A percentile compares a stretch with the other conserved stretches of the same genome.
These are phyloP conservation scores for Apodospora peruviana DNA, from an alignment of 495 filamentous ascomycete genomes.

Conservation along the genomic window DNA sequence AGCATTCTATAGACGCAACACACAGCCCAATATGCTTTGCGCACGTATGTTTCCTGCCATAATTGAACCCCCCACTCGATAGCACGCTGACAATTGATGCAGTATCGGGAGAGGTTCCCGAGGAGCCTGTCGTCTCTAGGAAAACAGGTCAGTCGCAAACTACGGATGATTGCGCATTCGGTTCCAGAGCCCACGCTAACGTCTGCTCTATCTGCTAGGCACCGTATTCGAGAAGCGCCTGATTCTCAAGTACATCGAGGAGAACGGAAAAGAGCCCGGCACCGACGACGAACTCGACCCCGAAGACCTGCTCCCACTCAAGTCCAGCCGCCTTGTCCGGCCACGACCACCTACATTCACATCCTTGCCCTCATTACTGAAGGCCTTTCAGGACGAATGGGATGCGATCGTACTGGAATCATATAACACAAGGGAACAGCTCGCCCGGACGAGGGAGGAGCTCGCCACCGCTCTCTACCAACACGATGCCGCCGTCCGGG, in stretches of 20 bases:
- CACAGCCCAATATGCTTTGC: conserved; percentile 55
- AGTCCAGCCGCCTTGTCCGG: conserved; percentile 72
- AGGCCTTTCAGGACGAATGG: conserved; percentile 98
- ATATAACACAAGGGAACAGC: conserved; percentile 79
- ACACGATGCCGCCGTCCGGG: conserved; percentile 88
- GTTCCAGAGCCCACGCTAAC: not conserved
- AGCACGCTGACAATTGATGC: conserved; percentile 14
- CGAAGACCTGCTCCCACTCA: conserved; percentile 84
- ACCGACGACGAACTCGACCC: conserved; percentile 81
- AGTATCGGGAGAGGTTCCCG: conserved; percentile 97
- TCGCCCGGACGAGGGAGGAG: conserved; percentile 87
- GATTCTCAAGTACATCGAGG: conserved; percentile 89
- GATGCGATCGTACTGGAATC: conserved; percentile 87
- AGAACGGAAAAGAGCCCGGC: conserved; percentile 90
- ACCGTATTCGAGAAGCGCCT: conserved; percentile 91
- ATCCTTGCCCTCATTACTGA: conserved; percentile 92
- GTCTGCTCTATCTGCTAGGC: conserved; percentile 40
- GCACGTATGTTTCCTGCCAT: conserved; percentile 46
- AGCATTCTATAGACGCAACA: not conserved
- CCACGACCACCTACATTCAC: conserved; percentile 92
- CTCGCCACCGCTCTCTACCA: conserved; percentile 90
- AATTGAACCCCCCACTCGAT: not conserved
- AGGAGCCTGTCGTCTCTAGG: conserved; percentile 87
- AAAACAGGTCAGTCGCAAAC: conserved; percentile 69
- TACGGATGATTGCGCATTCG: not conserved